Evolutionary conservation across 257 asterid genomes (phyloP).

Genomic region (Voacanga thouarsii): DNA sequence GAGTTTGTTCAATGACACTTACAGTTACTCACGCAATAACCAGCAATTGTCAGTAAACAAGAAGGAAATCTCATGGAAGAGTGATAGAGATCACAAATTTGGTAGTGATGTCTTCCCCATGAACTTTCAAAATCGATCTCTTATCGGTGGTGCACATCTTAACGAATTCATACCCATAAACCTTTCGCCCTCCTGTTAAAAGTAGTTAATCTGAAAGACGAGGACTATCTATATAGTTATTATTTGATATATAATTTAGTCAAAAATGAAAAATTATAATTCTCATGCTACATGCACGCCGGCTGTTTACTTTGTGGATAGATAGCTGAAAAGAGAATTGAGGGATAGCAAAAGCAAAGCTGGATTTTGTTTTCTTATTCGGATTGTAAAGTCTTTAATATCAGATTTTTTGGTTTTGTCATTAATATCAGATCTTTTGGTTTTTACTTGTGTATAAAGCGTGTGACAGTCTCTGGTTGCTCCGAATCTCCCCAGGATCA

Average conservation of each 20-base stretch:
- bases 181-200: constrained; percentile 1
- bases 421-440: too few species aligned
- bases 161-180: constrained; percentile 55
- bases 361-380: not conserved
- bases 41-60: constrained; percentile 56
- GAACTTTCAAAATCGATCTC: constrained; percentile 68
- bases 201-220: too few species aligned
- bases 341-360: not conserved
- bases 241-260: too few species aligned
- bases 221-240: too few species aligned
- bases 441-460: not conserved
- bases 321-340: not conserved
- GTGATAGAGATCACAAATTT: constrained; percentile 90
- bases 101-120: constrained; percentile 70
- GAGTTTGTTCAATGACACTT: constrained; percentile 93
- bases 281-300: too few species aligned
- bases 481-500: not conserved
- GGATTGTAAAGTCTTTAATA: too few species aligned
- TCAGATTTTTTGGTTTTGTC: too few species aligned
- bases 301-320: too few species aligned
- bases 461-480: not conserved
- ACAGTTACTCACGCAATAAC: constrained; percentile 44
- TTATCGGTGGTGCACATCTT: constrained; percentile 67
- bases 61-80: constrained; percentile 82
- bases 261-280: too few species aligned